Evolutionary conservation across 306 rosid species (phyloP), one percentile per base, ranked within the genome.

Genomic region (Pueraria montana): DNA sequence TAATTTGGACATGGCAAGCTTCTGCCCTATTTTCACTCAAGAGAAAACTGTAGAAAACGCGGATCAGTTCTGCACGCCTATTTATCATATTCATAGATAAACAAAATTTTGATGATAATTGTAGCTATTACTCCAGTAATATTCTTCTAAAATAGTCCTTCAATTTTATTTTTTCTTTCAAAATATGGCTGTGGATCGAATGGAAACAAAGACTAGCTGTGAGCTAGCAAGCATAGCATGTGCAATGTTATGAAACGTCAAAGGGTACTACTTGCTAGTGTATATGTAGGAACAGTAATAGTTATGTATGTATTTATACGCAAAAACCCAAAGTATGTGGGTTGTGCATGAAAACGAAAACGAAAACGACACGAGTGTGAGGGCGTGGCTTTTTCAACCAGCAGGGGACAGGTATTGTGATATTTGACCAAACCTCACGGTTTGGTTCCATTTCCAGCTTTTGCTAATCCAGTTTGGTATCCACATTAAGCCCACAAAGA

Each of bases 371-470:
- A 63, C 8, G 26, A 70, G 61, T 42, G 40, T 13, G 53, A 26
- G 43, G 59, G 79, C 76, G 72, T 69, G 82, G 26, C 17, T 38
- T 36, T 6, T 38, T 38, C 43, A 38, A 38, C 43, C 11, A 38
- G 0, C 11, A 36, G 24, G 68, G 34, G 83, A 79, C 74, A 17
- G 6, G 13, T 18, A 20, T 53, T 55, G 66, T 70, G 79, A 83
- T 87, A 76, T 76, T 89, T 85, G 89, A 87, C 90, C 89, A 63
- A 72, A 85, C 90, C 78, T 65, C 74, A 80, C 81, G 62, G 48
- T 21, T 53, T 66, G 69, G 62, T 20, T 70, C 36, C 21, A 17
- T 26, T 56, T 77, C 26, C 4, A 49, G 13, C 43, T 76, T 72
- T 58, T 81, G 78, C 20, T 71, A 42, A 38, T 24, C 64, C 12